A percentile compares a stretch with the other conserved stretches of the same genome.
phyloP scores from a whole-genome alignment of 2,329 filamentous ascomycete species.

The Arthrobotrys sphaeroides region DNA sequence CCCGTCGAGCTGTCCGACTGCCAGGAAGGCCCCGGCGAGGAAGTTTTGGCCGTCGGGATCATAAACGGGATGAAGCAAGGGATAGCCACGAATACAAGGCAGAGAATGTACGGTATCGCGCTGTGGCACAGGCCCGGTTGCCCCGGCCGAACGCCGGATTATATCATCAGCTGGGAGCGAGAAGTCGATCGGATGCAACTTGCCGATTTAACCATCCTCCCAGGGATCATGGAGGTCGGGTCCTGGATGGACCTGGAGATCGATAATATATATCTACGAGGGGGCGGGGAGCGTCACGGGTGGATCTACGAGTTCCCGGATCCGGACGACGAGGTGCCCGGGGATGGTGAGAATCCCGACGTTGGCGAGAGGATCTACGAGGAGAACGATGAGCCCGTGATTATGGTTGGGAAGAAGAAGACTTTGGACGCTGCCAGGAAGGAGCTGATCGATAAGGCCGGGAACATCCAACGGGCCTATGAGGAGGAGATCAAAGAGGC shows the following conservation, averaged over 20 bases:
- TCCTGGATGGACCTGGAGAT: slow-evolving; percentile 33
- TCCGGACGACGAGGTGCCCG: no score
- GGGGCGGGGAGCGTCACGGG: neutral
- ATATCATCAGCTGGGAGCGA: slow-evolving; percentile 26
- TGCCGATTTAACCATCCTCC: slow-evolving; percentile 20
- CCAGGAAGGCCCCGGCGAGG: slow-evolving; percentile 10
- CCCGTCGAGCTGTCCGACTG: slow-evolving; percentile 17
- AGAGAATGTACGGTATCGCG: slow-evolving; percentile 25
- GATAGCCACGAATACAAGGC: neutral
- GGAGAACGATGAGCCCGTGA: slow-evolving; percentile 1
- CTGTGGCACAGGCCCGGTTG: slow-evolving; percentile 18
- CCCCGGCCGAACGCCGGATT: neutral
- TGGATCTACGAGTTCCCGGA: slow-evolving; percentile 22
- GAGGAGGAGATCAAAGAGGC: neutral
- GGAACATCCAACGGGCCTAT: neutral
- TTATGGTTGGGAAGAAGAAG: neutral
- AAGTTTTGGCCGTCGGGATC: slow-evolving; percentile 24
- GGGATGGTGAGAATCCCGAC: neutral
- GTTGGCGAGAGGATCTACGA: neutral
- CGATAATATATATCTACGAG: slow-evolving; percentile 1
- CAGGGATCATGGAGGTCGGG: neutral
- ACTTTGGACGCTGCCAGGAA: neutral
- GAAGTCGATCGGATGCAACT: slow-evolving; percentile 13
- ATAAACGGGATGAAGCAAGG: slow-evolving; percentile 23
- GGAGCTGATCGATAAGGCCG: neutral